phyloP scores from a whole-genome alignment of 2,329 filamentous ascomycete species.

The Hypoxylon sp. region DNA sequence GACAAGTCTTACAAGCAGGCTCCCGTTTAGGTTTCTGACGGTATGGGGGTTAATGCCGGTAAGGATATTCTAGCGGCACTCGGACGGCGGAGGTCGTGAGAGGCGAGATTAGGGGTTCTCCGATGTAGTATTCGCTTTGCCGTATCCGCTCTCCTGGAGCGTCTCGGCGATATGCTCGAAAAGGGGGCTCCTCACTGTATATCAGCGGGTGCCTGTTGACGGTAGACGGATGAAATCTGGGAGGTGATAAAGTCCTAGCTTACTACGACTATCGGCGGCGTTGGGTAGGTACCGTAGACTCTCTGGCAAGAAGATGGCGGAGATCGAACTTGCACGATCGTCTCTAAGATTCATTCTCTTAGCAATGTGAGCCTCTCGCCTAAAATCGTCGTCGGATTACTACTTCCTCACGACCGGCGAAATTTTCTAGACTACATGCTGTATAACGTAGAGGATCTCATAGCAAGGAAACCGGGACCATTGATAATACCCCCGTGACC shows the following conservation, averaged over 20 bases:
- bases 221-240: background rate
- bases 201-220: background rate
- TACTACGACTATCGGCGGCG: slow-evolving; percentile 1
- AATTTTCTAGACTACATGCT: slow-evolving; percentile 14
- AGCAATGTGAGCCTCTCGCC: slow-evolving; percentile 9
- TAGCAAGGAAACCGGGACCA: slow-evolving; percentile 4
- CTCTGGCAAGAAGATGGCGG: slow-evolving; percentile 5
- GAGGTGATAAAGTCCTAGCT: slow-evolving; percentile 9
- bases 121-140: background rate
- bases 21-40: background rate
- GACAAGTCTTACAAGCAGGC: slow-evolving; percentile 14
- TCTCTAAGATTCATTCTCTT: slow-evolving; percentile 11
- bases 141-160: background rate
- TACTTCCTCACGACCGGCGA: slow-evolving; percentile 9
- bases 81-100: background rate
- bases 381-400: slow-evolving; percentile 4
- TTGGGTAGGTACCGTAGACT: background rate
- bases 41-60: slow-evolving; percentile 5
- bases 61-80: slow-evolving; percentile 15
- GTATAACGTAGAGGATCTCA: slow-evolving; percentile 20
- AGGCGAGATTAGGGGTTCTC: slow-evolving; percentile 11
- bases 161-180: background rate
- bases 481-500: slow-evolving; percentile 3
- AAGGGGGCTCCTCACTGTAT: background rate
- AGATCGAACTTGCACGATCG: slow-evolving; percentile 13